A percentile compares a stretch with the other conserved stretches of the same genome.
phyloP scores from a whole-genome alignment of 129 eudicot genomes.

The Heracleum sosnowskyi region DNA sequence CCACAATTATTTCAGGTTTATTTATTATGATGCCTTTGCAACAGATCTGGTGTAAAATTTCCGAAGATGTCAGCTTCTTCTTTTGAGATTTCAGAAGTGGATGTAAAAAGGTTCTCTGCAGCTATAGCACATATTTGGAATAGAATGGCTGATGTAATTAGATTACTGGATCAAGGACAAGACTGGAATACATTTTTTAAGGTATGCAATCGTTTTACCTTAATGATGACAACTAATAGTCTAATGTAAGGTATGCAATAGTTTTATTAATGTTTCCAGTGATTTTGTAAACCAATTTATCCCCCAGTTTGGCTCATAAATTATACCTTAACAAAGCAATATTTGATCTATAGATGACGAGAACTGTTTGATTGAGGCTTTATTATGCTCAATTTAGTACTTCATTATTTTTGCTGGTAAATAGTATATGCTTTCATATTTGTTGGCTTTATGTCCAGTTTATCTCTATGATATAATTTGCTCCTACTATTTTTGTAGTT shows the following conservation, averaged over 20 bases:
- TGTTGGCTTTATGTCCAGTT: neutral
- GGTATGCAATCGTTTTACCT: constrained; percentile 35
- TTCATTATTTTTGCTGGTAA: neutral
- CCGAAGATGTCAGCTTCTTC: constrained; percentile 43
- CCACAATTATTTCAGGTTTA: constrained; percentile 14
- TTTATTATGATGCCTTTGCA: constrained; percentile 21
- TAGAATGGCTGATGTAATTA: constrained; percentile 24
- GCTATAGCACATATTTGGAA: constrained; percentile 44
- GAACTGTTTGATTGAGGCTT: neutral
- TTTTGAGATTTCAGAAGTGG: constrained; percentile 62
- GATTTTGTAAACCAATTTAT: neutral
- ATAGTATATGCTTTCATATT: neutral
- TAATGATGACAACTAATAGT: neutral
- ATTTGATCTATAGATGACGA: neutral
- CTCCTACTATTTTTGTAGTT: neutral
- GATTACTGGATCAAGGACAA: constrained; percentile 56
- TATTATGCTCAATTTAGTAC: neutral
- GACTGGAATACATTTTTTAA: constrained; percentile 62
- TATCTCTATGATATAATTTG: neutral
- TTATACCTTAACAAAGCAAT: neutral
- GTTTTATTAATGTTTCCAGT: neutral
- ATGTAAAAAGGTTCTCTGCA: constrained; percentile 28
- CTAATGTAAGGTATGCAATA: neutral
- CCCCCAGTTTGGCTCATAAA: neutral
- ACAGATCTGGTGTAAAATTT: constrained; percentile 41